Evolutionary conservation across 768 basidiomycete species (phyloP).

Genomic region (Galerina sulciceps): DNA sequence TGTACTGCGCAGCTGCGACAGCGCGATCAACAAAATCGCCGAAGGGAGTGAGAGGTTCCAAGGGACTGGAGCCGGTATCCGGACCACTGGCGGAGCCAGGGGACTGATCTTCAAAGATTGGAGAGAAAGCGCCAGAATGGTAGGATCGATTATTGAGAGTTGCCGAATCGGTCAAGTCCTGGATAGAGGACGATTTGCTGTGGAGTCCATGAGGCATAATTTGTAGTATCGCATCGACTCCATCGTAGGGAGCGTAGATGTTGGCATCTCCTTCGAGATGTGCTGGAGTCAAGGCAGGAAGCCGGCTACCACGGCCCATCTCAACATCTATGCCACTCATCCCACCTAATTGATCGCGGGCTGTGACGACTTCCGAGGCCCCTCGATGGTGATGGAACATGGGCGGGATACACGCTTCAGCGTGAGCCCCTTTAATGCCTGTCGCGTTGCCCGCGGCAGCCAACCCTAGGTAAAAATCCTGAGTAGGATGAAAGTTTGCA

Average conservation of each 20-base stretch:
- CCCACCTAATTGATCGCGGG: constrained; percentile 23
- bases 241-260: constrained; percentile 24
- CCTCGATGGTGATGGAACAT: constrained; percentile 23
- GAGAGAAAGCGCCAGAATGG: constrained; percentile 57
- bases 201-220: constrained; percentile 13
- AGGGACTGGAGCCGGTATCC: constrained; percentile 66
- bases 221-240: constrained; percentile 4
- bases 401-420: constrained; percentile 88
- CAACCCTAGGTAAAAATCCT: constrained; percentile 79
- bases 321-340: constrained; percentile 43
- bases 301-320: constrained; percentile 40
- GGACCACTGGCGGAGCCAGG: constrained; percentile 54
- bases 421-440: constrained; percentile 85
- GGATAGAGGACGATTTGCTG: constrained; percentile 17
- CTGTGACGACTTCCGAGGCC: constrained; percentile 7
- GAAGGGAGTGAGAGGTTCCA: constrained; percentile 79
- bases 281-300: constrained; percentile 35
- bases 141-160: constrained; percentile 32
- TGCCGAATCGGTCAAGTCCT: constrained; percentile 28
- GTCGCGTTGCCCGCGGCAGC: constrained; percentile 74
- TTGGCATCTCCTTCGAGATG: constrained; percentile 27
- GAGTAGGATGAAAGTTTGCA: constrained; percentile 21
- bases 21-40: constrained; percentile 77
- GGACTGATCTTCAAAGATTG: constrained; percentile 68
- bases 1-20: constrained; percentile 46